Percentiles rank a stretch among this genome's conserved stretches.
phyloP scores from a whole-genome alignment of 2,329 filamentous ascomycete species.

The Colletotrichum eleusines region DNA sequence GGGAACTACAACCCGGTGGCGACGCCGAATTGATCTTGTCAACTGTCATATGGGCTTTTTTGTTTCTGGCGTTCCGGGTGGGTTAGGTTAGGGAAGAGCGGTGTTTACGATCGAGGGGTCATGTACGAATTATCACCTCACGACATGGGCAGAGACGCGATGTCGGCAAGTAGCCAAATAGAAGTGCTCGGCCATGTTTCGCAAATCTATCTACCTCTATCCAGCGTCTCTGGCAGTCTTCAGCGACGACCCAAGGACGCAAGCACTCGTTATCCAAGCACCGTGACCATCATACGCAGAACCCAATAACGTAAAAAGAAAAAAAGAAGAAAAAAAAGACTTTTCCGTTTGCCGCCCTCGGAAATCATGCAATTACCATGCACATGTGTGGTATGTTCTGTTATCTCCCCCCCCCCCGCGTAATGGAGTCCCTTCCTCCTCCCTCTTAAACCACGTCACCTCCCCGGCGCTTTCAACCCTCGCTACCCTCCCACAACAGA shows the following conservation, averaged over 20 bases:
- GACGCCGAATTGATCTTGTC: conserved; percentile 11
- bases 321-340: not conserved
- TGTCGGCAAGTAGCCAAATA: not conserved
- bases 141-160: not conserved
- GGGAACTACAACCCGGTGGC: conserved; percentile 34
- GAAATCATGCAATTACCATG: conserved; percentile 35
- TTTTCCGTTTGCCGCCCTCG: conserved; percentile 21
- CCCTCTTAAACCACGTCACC: not conserved
- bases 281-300: conserved; percentile 22
- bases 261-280: conserved; percentile 33
- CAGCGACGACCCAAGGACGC: not conserved
- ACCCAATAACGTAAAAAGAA: not conserved
- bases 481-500: not conserved
- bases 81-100: not conserved
- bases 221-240: not conserved
- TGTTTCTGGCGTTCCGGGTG: conserved; percentile 1
- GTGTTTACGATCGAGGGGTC: not conserved
- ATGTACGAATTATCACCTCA: conserved; percentile 1
- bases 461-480: not conserved
- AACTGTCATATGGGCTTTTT: too few relatives aligned
- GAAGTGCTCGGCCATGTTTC: conserved; percentile 12
- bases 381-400: conserved; percentile 7
- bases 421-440: not conserved
- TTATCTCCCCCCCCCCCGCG: not conserved
- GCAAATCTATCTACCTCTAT: conserved; percentile 22